These are phyloP conservation scores for Lomentospora prolificans DNA, from an alignment of 2,329 filamentous ascomycete species.

Conservation along the genomic window DNA sequence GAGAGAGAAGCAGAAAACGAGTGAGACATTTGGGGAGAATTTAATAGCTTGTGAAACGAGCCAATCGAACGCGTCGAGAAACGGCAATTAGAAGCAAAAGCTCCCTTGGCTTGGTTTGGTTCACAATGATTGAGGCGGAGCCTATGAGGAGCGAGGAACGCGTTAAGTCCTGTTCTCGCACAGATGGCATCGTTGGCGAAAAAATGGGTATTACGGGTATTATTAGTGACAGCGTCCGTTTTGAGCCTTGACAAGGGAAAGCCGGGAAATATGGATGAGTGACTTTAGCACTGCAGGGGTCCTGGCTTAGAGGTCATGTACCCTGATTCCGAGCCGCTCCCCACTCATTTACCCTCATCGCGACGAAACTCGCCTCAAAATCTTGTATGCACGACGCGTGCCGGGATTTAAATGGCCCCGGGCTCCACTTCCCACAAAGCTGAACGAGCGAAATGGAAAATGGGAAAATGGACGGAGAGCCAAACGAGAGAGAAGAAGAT, in stretches of 20 bases:
- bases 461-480: not conserved
- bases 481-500: not conserved
- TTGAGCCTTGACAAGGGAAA: not conserved
- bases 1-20: too few species aligned
- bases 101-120: not conserved
- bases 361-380: slow-evolving; percentile 1
- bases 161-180: not conserved
- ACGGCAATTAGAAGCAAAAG: not conserved
- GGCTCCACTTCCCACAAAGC: not conserved
- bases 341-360: not conserved
- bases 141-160: not conserved
- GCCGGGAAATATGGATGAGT: not conserved
- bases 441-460: not conserved
- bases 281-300: not conserved
- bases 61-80: not conserved
- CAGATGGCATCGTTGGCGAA: not conserved
- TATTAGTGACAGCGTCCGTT: too few species aligned
- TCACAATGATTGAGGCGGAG: not conserved
- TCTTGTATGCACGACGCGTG: slow-evolving; percentile 6
- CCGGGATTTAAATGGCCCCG: slow-evolving; percentile 3
- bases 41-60: not conserved
- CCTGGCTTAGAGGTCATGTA: not conserved
- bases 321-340: not conserved
- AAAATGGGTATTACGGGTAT: too few species aligned
- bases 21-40: too few species aligned